These are phyloP conservation scores for Leccinum subtestaceum DNA, from an alignment of 768 basidiomycete species.

Conservation along the genomic window DNA sequence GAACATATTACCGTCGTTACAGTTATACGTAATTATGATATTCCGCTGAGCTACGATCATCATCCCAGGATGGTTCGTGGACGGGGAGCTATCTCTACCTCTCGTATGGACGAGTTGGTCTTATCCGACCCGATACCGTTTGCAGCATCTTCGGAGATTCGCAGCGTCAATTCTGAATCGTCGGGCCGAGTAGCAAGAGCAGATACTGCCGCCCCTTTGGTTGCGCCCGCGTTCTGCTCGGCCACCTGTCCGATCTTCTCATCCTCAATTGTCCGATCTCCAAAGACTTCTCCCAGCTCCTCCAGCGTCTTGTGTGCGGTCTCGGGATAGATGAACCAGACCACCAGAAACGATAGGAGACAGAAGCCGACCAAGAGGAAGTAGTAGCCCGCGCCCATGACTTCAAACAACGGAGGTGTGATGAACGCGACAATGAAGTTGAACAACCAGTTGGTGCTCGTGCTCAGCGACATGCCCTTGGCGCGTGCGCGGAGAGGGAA, in stretches of 20 bases:
- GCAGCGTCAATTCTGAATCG: conserved; percentile 28
- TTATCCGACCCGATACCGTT: conserved; percentile 17
- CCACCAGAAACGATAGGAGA: conserved; percentile 42
- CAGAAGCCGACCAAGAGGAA: conserved; percentile 50
- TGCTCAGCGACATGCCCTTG: conserved; percentile 38
- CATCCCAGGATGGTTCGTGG: conserved; percentile 7
- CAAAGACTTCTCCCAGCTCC: conserved; percentile 49
- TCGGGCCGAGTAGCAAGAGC: conserved; percentile 16
- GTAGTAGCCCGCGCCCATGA: conserved; percentile 47
- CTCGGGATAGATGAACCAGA: conserved; percentile 49
- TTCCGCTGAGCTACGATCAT: background rate
- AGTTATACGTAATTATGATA: background rate
- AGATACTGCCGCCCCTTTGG: conserved; percentile 12
- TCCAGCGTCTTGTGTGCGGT: conserved; percentile 47
- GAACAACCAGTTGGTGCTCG: conserved; percentile 34
- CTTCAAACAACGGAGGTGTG: conserved; percentile 58
- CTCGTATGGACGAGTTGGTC: conserved; percentile 11
- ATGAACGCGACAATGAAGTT: conserved; percentile 44
- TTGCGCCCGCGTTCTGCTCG: conserved; percentile 11
- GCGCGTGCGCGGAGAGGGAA: conserved; percentile 43
- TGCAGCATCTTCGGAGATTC: conserved; percentile 17
- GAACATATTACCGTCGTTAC: background rate
- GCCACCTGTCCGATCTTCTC: conserved; percentile 20
- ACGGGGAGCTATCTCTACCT: conserved; percentile 15
- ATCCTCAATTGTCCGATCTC: conserved; percentile 33